A percentile compares a stretch with the other conserved stretches of the same genome.
Evolutionary conservation across 2,329 filamentous ascomycete species (phyloP).

Genomic region (Colletotrichum simmondsii): DNA sequence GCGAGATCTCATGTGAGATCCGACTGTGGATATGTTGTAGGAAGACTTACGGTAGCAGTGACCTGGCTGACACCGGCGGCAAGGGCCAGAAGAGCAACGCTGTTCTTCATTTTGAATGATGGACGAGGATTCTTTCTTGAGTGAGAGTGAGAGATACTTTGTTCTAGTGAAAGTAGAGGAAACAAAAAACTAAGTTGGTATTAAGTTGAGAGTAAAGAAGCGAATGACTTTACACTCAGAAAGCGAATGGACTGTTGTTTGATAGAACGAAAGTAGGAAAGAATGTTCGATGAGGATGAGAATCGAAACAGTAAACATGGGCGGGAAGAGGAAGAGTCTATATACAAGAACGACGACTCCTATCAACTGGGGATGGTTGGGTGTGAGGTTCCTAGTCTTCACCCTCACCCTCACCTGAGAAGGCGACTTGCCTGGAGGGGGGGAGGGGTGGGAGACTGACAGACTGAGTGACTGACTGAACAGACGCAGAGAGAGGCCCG

Average conservation of each 20-base stretch:
- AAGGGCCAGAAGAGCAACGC: conserved; percentile 59
- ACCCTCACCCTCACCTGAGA: conserved; percentile 19
- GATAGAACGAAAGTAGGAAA: conserved; percentile 42
- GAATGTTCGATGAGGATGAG: conserved; percentile 36
- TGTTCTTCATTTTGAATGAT: conserved; percentile 61
- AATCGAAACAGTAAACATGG: conserved; percentile 29
- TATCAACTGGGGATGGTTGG: conserved; percentile 24
- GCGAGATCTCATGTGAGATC: background rate
- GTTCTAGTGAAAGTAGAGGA: conserved; percentile 20
- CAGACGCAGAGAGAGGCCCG: conserved; percentile 1
- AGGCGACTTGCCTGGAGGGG: conserved; percentile 1
- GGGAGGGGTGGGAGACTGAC: background rate
- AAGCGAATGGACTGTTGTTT: conserved; percentile 45
- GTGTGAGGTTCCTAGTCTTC: conserved; percentile 17
- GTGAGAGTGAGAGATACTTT: conserved; percentile 21
- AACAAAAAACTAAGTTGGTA: conserved; percentile 32
- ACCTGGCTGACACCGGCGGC: conserved; percentile 63
- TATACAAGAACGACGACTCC: conserved; percentile 31
- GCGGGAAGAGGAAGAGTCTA: conserved; percentile 32
- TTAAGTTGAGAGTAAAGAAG: conserved; percentile 55
- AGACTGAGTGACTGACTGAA: background rate
- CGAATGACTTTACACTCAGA: conserved; percentile 65
- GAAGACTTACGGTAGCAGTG: conserved; percentile 55
- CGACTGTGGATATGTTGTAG: conserved; percentile 28
- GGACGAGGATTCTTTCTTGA: conserved; percentile 20